These are phyloP conservation scores for Cyberlindnera americana DNA, from an alignment of 805 yeast species.

Conservation along the genomic window DNA sequence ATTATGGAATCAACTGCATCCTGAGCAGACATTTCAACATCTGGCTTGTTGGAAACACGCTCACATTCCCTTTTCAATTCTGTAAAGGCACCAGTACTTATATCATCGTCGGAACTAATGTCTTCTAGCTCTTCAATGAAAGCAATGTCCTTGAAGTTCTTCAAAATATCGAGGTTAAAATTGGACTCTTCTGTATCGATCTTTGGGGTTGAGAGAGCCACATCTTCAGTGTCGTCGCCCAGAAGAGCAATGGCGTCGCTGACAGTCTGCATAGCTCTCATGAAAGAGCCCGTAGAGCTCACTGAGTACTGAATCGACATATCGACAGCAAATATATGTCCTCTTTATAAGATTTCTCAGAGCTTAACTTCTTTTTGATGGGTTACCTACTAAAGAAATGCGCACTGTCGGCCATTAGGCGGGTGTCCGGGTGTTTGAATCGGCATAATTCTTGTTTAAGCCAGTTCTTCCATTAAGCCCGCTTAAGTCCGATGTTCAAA, in stretches of 20 bases:
- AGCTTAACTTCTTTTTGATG: too few relatives aligned
- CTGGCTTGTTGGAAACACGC: conserved; percentile 32
- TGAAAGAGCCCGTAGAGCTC: conserved; percentile 67
- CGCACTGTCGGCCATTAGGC: too few relatives aligned
- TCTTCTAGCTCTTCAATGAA: conserved; percentile 23
- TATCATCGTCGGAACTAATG: conserved; percentile 13
- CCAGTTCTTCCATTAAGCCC: not conserved
- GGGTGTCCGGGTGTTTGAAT: conserved; percentile 1
- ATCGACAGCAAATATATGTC: not conserved
- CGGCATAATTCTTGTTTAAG: not conserved
- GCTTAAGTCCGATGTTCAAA: not conserved
- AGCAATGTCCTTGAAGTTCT: conserved; percentile 31
- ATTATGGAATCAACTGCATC: conserved; percentile 29
- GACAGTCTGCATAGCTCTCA: conserved; percentile 77
- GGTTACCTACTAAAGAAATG: too few relatives aligned
- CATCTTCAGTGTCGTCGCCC: conserved; percentile 23
- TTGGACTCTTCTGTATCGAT: conserved; percentile 35
- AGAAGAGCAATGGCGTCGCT: conserved; percentile 39
- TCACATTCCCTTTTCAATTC: conserved; percentile 24
- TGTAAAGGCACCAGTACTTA: conserved; percentile 15
- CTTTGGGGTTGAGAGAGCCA: conserved; percentile 32
- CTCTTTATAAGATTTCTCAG: too few relatives aligned
- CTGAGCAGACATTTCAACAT: conserved; percentile 32
- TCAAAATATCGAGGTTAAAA: conserved; percentile 35
- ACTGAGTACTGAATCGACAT: conserved; percentile 53